Percentiles rank a stretch among this genome's conserved stretches.
phyloP scores from a whole-genome alignment of 306 rosid species.

The Erythrophleum fordii region DNA sequence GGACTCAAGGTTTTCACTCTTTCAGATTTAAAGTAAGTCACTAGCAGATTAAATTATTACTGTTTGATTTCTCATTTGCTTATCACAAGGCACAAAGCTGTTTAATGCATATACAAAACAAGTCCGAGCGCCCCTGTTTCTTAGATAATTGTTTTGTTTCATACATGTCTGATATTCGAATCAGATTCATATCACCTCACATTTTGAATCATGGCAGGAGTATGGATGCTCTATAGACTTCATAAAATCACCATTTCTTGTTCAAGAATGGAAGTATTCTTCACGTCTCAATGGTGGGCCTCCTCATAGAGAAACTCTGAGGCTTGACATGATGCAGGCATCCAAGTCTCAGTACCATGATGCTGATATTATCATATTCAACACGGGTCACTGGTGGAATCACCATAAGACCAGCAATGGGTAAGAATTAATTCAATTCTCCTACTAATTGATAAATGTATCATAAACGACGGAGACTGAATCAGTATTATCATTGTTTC shows the following conservation, averaged over 20 bases:
- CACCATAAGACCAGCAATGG: constrained; percentile 47
- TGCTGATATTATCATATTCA: constrained; percentile 54
- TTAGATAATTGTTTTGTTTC: not conserved
- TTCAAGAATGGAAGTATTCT: constrained; percentile 45
- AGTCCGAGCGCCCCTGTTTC: too few relatives aligned
- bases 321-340: constrained; percentile 51
- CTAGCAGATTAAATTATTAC: not conserved
- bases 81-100: too few relatives aligned
- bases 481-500: not conserved
- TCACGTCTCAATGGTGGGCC: not conserved
- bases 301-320: constrained; percentile 37
- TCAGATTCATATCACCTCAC: too few relatives aligned
- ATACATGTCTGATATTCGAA: not conserved
- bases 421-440: constrained; percentile 1
- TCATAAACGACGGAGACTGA: not conserved
- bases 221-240: constrained; percentile 51
- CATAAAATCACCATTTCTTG: constrained; percentile 49
- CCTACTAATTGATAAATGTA: not conserved
- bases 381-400: constrained; percentile 58
- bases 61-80: too few relatives aligned
- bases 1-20: constrained; percentile 45
- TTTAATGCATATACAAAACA: too few relatives aligned
- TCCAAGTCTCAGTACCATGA: constrained; percentile 43
- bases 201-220: constrained; percentile 27
- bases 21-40: constrained; percentile 42